Base-by-base conservation (phyloP, 495 filamentous ascomycete genomes). In the Lasiosphaeria hispida region DNA sequence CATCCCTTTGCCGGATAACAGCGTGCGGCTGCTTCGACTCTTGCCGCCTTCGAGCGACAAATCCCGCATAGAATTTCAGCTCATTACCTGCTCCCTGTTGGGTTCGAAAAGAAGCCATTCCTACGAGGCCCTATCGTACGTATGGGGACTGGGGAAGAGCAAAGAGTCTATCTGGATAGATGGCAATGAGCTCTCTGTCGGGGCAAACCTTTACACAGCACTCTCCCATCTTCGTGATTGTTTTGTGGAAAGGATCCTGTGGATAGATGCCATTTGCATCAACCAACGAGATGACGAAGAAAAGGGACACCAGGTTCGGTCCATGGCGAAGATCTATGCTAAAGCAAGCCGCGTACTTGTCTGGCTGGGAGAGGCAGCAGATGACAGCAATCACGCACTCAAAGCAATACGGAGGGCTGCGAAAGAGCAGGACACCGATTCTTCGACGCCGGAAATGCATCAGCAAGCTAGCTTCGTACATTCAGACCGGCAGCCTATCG, bases 251-350 rank as follows among this genome's bases (percentile, higher is more conserved):
- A n/a, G 53, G 33, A 17, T 56, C n/a, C 6, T 53, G 51, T 69
- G 68, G 66, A 66, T 66, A 42, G 65, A 68, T 40, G 61, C 57
- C 13, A 42, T 72, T 1, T 71, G 65, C 51, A 72, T 73, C 53
- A 69, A 70, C 58, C 67, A 68, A 37, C 18, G 51, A 0, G 62
- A 69, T 52, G 8, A 34, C 14, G 47, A 55, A 0, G 71, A 73
- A 45, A 58, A 63, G 4, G 57, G 44, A 47, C 55, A 52, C 9
- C 61, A 73, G 49, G 65, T 72, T 30, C 53, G 41, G 51, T 53
- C 56, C 15, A 72, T 72, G 69, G 40, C 50, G 10, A 33, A 55
- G 14, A 68, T 73, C 17, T 73, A 67, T 45, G 8, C 33, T 0
- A 36, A 41, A n/a, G 70, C 70, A 3, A 37, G 18, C 6, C 36